These are phyloP conservation scores for Pleodorina starrii DNA, from an alignment of 139 green algal species.

Conservation along the genomic window DNA sequence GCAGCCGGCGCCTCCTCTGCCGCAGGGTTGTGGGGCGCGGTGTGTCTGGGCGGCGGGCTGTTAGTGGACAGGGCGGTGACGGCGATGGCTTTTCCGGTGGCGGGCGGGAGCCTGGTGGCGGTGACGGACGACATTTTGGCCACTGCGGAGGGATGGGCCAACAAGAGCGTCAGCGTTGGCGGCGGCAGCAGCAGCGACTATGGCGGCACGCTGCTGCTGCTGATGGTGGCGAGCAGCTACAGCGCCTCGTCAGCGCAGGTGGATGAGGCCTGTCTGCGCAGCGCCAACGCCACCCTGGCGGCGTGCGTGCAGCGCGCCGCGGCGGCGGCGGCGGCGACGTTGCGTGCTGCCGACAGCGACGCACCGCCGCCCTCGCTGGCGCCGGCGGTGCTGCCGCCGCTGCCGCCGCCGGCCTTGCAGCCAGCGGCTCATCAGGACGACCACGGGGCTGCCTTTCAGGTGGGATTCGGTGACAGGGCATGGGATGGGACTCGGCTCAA, in stretches of 20 bases:
- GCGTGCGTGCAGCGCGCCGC: background rate
- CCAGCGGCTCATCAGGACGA: too few species aligned
- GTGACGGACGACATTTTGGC: background rate
- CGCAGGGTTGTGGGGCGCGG: too few species aligned
- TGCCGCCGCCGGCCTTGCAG: background rate
- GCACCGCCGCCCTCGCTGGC: background rate
- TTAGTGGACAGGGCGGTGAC: background rate
- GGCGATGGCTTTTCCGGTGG: background rate
- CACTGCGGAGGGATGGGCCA: background rate
- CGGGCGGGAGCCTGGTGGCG: background rate
- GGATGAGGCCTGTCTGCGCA: background rate
- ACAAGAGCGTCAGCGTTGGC: background rate
- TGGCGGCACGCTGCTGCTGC: background rate
- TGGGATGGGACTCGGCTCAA: too few species aligned
- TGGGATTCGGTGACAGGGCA: too few species aligned
- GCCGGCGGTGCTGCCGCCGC: background rate
- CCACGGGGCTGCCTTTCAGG: background rate
- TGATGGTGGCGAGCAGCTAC: constrained; percentile 1
- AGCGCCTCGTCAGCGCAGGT: background rate
- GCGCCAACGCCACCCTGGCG: background rate
- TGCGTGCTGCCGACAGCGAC: too few species aligned
- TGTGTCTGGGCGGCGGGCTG: background rate
- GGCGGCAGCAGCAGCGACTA: background rate
- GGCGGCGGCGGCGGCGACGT: background rate
- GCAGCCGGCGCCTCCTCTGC: background rate